phyloP scores from a whole-genome alignment of 208 protist species.

The Trypanosoma congolense region DNA sequence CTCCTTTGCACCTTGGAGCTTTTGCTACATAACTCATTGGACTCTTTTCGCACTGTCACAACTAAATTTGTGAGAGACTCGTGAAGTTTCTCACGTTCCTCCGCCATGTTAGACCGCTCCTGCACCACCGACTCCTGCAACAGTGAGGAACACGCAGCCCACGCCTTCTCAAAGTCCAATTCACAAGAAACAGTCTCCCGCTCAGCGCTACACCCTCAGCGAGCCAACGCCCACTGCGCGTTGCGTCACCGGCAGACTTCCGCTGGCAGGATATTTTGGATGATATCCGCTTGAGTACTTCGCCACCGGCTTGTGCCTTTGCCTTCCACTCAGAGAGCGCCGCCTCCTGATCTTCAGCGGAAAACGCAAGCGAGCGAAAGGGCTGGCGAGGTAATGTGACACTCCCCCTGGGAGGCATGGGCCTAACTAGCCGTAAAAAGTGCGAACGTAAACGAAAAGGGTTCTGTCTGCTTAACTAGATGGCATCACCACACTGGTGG shows the following conservation, averaged over 20 bases:
- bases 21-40: neutral
- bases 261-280: conserved; percentile 36
- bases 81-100: conserved; percentile 1
- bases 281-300: conserved; percentile 22
- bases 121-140: conserved; percentile 10
- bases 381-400: conserved; percentile 7
- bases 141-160: conserved; percentile 2
- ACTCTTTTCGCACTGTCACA: conserved; percentile 5
- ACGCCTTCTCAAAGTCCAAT: conserved; percentile 31
- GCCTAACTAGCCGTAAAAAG: conserved; percentile 12
- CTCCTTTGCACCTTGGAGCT: neutral
- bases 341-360: conserved; percentile 26
- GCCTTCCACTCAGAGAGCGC: conserved; percentile 45
- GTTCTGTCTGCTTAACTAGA: no score
- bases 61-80: neutral
- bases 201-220: conserved; percentile 7
- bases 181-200: conserved; percentile 25
- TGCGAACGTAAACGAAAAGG: neutral
- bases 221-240: conserved; percentile 13
- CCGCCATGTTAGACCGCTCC: conserved; percentile 8
- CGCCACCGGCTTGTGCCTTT: conserved; percentile 16
- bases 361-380: conserved; percentile 24
- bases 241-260: conserved; percentile 12
- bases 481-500: no score
- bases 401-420: conserved; percentile 28